Evolutionary conservation across 2,329 filamentous ascomycete species (phyloP).

Genomic region (Neodidymelliopsis sp.): DNA sequence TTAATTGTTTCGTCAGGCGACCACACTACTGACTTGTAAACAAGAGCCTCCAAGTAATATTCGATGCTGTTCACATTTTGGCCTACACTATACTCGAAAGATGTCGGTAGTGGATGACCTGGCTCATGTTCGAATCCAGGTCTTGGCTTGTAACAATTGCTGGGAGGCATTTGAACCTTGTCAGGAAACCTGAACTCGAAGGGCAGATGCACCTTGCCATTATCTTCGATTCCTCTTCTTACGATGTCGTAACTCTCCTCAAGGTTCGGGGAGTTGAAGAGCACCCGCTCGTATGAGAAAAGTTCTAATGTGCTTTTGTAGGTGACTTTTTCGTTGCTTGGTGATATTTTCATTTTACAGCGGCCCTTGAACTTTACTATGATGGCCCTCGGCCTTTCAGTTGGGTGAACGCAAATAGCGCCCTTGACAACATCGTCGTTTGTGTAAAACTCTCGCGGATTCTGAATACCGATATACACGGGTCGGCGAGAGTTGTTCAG

Average conservation of each 20-base stretch:
- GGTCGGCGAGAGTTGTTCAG: not conserved
- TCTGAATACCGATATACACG: not conserved
- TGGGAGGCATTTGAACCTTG: not conserved
- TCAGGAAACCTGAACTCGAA: not conserved
- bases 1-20: not conserved
- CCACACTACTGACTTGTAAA: not conserved
- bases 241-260: not conserved
- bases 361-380: not conserved
- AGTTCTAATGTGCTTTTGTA: not conserved
- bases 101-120: slow-evolving; percentile 1
- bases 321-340: not conserved
- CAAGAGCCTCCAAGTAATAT: not conserved
- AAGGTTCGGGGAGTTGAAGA: not conserved
- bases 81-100: not conserved
- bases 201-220: not conserved
- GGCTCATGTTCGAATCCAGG: slow-evolving; percentile 4
- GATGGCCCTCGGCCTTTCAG: not conserved
- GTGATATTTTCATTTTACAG: not conserved
- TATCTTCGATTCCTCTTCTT: not conserved
- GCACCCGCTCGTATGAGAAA: not conserved
- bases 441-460: not conserved
- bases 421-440: not conserved
- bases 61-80: not conserved
- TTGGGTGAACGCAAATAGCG: not conserved
- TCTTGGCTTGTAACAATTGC: not conserved